Evolutionary conservation across 495 filamentous ascomycete genomes (phyloP).

Genomic region (Talaromyces stipitatus): DNA sequence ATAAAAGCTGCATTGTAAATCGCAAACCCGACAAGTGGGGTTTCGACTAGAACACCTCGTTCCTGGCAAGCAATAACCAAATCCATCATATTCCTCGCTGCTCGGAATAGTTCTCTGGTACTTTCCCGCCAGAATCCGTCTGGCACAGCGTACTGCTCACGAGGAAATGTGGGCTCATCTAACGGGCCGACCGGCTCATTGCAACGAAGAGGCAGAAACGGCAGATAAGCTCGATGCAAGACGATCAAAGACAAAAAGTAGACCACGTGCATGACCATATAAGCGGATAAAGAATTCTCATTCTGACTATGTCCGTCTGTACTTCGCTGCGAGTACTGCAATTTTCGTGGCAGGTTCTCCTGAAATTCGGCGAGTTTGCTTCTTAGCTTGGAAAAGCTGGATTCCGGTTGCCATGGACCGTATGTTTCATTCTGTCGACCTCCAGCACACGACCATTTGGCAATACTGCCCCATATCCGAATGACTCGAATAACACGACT

Average conservation of each 20-base stretch:
- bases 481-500: conserved; percentile 71
- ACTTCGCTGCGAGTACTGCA: conserved; percentile 65
- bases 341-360: conserved; percentile 56
- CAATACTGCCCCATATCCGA: conserved; percentile 71
- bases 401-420: conserved; percentile 56
- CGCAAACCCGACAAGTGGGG: conserved; percentile 71
- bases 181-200: conserved; percentile 61
- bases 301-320: conserved; percentile 56
- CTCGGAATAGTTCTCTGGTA: conserved; percentile 64
- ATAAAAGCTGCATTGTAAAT: conserved; percentile 73
- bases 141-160: conserved; percentile 41
- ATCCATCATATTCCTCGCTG: conserved; percentile 68
- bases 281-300: conserved; percentile 60
- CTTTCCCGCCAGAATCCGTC: conserved; percentile 68
- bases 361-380: conserved; percentile 58
- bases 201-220: conserved; percentile 71
- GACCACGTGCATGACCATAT: conserved; percentile 70
- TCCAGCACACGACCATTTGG: conserved; percentile 67
- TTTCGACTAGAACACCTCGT: conserved; percentile 64
- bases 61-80: conserved; percentile 67
- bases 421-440: conserved; percentile 53
- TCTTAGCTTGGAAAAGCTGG: conserved; percentile 55
- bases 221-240: conserved; percentile 74
- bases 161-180: conserved; percentile 58
- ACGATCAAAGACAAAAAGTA: conserved; percentile 71